Evolutionary conservation across 2,329 filamentous ascomycete species (phyloP), one percentile per base, ranked within the genome.

Genomic region (Alternaria tenuissima): DNA sequence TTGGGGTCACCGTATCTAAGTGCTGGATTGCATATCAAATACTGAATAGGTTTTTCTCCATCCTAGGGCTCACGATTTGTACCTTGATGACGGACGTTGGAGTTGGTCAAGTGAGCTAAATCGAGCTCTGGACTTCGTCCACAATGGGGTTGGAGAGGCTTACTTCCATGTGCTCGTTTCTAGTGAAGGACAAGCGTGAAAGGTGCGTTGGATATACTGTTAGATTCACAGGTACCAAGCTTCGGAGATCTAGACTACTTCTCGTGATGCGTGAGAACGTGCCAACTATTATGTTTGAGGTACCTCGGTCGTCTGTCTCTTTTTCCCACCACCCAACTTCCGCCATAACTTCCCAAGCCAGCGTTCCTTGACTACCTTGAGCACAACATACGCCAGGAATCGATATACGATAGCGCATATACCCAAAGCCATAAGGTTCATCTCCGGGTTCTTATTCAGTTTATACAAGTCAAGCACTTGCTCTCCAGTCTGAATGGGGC

Each of bases 381-480:
- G 64, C 46, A 91, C 62, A 3, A 79, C 71, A 82, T 87, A 91
- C 0, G 88, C 87, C 9, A 92, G 69, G 3, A 90, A 32, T 8
- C 91, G 81, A 76, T 93, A 93, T 7, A 85, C 81, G 1, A 93
- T 81, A 2, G 89, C 83, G 57, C 86, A 88, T 1, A 86, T 84
- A 0, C 86, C 89, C 68, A 93, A 72, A 4, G 85, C 87, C 65
- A 87, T 82, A 3, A 92, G 73, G 65, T 91, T 89, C 55, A 86
- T 80, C 12, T 84, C 81, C 0, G 88, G 85, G 67, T 90, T 81
- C 11, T 83, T 86, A 54, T 91, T 82, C 55, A 93, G 80, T 52
- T 86, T 85, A 75, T 93, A 94, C 55, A 93, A 70, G 44, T 86
- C 75, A 49, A 94, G 75, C 0, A 90, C 90, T 67, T 93, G 82